Base-by-base conservation (phyloP, 306 rosid genomes). In the Comarum palustre region DNA sequence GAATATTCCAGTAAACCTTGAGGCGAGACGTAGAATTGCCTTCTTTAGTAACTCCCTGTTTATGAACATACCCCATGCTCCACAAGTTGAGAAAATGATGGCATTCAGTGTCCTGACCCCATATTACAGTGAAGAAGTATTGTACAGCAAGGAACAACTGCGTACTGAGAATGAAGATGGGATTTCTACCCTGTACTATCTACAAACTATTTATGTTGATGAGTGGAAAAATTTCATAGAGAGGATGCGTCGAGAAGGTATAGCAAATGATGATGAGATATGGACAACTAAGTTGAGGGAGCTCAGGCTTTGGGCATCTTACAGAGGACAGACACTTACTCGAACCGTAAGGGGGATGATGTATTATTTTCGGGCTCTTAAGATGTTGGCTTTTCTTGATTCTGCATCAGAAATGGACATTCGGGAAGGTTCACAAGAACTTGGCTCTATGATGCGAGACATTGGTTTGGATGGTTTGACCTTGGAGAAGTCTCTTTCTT, bases 341-440 rank as follows among this genome's bases (percentile, higher is more conserved):
- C 86, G 93, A 47, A 94, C 99, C n/a, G 99, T 94, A 58, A 84
- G 99, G 81, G 99, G 99, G 72, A 94, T 91, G 99, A 94, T 94
- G 96, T 94, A 91, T 78, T 89, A 94, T 76, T 89, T 87, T 72
- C 87, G 93, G 61, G 99, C 99, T 51, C 96, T 94, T 72, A 94
- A 89, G 85, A 91, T 91, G 96, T 78, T 91, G 85, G 89, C 91
- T 29, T 94, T 91, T 87, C 86, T 94, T 73, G 99, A 94, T 75
- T 89, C 97, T 74, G 99, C 99, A 15, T 84, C 99, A 24, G 97
- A 94, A 83, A 81, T 94, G 92, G 98, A 94, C 81, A 86, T 94
- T 48, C 89, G 87, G 61, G 97, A 91, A 55, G 98, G 98, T 66
- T 67, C 96, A n/a, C 94, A 74, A 6, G 98, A 91, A 77, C 90